Evolutionary conservation across 371 early-diverging fungal species (phyloP).

Genomic region (Nematocida homosporus): DNA sequence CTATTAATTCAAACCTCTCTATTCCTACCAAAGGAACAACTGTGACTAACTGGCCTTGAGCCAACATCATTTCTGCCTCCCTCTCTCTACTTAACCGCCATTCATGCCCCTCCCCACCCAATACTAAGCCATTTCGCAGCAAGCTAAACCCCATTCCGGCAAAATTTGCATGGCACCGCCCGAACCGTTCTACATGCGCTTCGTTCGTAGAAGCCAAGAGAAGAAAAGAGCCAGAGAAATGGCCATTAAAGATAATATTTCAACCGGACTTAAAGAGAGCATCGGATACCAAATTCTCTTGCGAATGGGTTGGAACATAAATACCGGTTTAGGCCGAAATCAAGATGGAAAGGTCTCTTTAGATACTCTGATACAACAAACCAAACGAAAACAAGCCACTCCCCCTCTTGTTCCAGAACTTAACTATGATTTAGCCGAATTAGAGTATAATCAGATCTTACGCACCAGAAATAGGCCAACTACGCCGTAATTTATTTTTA

Average conservation of each 20-base stretch:
- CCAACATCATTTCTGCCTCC: conserved; percentile 32
- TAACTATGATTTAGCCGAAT: neutral
- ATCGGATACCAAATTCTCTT: conserved; percentile 50
- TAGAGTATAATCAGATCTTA: conserved; percentile 30
- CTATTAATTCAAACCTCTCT: conserved; percentile 23
- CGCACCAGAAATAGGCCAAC: neutral
- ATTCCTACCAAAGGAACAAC: conserved; percentile 29
- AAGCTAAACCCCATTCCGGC: conserved; percentile 18
- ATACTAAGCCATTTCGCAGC: conserved; percentile 4
- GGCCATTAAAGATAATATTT: conserved; percentile 23
- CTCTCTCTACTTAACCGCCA: conserved; percentile 24
- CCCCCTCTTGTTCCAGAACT: conserved; percentile 13
- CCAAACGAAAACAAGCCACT: neutral
- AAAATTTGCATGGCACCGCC: conserved; percentile 43
- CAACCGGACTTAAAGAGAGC: conserved; percentile 33
- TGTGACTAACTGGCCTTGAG: conserved; percentile 28
- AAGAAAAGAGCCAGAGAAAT: conserved; percentile 40
- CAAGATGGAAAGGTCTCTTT: conserved; percentile 38
- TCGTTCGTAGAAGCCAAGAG: conserved; percentile 53
- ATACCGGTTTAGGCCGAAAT: conserved; percentile 39
- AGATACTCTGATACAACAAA: conserved; percentile 3
- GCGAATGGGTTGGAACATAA: conserved; percentile 41
- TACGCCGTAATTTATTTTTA: conserved; percentile 25
- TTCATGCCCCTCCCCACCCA: neutral
- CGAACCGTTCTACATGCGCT: conserved; percentile 52